phyloP scores from a whole-genome alignment of 495 filamentous ascomycete species.

The Extremus antarcticus region DNA sequence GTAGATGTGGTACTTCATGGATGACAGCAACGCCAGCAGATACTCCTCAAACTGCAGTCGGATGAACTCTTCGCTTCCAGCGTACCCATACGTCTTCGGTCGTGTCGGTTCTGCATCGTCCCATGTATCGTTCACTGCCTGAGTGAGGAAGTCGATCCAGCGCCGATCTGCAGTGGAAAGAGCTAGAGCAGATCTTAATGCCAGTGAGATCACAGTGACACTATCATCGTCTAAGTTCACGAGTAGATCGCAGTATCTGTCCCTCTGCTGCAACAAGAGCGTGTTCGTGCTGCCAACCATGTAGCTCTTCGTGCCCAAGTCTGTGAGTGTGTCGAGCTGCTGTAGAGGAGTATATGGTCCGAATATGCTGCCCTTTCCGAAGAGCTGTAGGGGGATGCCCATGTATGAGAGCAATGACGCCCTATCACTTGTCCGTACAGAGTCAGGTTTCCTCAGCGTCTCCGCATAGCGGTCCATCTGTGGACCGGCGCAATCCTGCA shows the following conservation, averaged over 20 bases:
- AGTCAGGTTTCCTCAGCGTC: conserved; percentile 64
- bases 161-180: conserved; percentile 81
- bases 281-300: conserved; percentile 96
- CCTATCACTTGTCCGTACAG: conserved; percentile 82
- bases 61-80: conserved; percentile 96
- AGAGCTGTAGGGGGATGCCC: conserved; percentile 89
- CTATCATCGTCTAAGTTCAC: conserved; percentile 91
- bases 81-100: conserved; percentile 88
- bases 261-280: conserved; percentile 81
- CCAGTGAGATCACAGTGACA: conserved; percentile 70
- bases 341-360: conserved; percentile 95
- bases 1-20: conserved; percentile 81
- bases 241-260: conserved; percentile 94
- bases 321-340: conserved; percentile 86
- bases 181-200: conserved; percentile 63
- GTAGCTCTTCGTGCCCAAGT: conserved; percentile 91
- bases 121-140: conserved; percentile 92
- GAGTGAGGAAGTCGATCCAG: conserved; percentile 93
- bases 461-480: conserved; percentile 74
- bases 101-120: conserved; percentile 78
- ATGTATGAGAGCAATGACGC: conserved; percentile 87
- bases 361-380: conserved; percentile 92
- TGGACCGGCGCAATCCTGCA: conserved; percentile 88
- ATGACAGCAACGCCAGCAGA: conserved; percentile 74
- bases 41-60: conserved; percentile 97